phyloP scores from a whole-genome alignment of 768 basidiomycete species.

The Mrakia blollopis region DNA sequence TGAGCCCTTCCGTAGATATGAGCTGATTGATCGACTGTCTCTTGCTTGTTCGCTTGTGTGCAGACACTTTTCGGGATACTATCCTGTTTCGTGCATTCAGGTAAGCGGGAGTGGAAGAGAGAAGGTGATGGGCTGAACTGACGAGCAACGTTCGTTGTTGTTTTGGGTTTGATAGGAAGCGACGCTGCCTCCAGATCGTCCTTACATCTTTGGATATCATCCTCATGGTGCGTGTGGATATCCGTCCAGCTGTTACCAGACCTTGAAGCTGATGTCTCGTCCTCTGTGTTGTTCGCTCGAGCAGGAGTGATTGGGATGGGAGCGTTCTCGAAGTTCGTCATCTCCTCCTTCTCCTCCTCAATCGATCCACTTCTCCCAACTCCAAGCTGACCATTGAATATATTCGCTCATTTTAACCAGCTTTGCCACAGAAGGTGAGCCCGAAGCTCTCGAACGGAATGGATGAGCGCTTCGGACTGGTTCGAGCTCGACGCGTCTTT shows the following conservation, averaged over 20 bases:
- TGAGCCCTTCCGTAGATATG: not conserved
- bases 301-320: conserved; percentile 85
- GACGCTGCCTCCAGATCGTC: conserved; percentile 81
- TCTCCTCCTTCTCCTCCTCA: not conserved
- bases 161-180: conserved; percentile 57
- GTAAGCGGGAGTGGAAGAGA: not conserved
- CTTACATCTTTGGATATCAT: conserved; percentile 97
- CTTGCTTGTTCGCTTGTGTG: not conserved
- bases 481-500: not conserved
- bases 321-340: conserved; percentile 41
- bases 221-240: conserved; percentile 69
- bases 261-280: too few species aligned
- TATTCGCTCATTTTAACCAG: conserved; percentile 45
- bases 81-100: conserved; percentile 52
- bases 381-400: not conserved
- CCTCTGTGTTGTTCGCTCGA: too few species aligned
- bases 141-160: too few species aligned
- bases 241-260: too few species aligned
- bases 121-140: not conserved
- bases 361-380: not conserved
- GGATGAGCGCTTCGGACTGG: not conserved
- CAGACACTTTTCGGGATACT: conserved; percentile 76
- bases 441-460: not conserved
- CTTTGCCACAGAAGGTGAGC: conserved; percentile 85
- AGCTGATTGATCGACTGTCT: not conserved